Conservation (phyloP, 176 grass and related monocot species). For the Ensete glaucum region DNA sequence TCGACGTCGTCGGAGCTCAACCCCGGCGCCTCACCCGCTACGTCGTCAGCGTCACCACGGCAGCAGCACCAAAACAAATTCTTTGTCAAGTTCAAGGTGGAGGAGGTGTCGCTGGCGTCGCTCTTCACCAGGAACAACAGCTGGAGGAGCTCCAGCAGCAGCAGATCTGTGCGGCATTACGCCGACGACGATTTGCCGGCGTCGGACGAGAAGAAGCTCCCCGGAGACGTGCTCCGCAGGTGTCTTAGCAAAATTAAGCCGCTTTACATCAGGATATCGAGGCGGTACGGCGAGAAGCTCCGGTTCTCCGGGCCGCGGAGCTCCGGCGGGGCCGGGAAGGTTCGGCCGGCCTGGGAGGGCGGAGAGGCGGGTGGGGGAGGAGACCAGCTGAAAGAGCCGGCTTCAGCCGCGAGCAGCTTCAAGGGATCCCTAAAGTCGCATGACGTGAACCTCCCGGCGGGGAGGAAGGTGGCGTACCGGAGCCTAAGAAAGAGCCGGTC, state of each 20-base stretch:
- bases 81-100: conserved; percentile 55
- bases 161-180: background rate
- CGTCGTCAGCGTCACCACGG: conserved; percentile 16
- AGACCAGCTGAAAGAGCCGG: background rate
- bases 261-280: conserved; percentile 7
- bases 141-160: conserved; percentile 33
- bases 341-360: background rate
- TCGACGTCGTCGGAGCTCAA: background rate
- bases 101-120: conserved; percentile 40
- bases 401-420: background rate
- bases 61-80: conserved; percentile 25
- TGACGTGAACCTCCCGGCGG: conserved; percentile 52
- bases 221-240: conserved; percentile 6
- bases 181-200: background rate
- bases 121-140: conserved; percentile 79
- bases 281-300: background rate
- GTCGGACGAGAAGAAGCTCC: background rate
- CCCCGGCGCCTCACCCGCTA: background rate
- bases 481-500: conserved; percentile 83
- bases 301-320: conserved; percentile 1
- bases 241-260: conserved; percentile 18
- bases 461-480: conserved; percentile 68
- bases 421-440: conserved; percentile 8
- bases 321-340: background rate
- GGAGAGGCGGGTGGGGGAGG: background rate